Evolutionary conservation across 805 yeast species (phyloP), one percentile per base, ranked within the genome.

Genomic region (Ogataea methanolica): DNA sequence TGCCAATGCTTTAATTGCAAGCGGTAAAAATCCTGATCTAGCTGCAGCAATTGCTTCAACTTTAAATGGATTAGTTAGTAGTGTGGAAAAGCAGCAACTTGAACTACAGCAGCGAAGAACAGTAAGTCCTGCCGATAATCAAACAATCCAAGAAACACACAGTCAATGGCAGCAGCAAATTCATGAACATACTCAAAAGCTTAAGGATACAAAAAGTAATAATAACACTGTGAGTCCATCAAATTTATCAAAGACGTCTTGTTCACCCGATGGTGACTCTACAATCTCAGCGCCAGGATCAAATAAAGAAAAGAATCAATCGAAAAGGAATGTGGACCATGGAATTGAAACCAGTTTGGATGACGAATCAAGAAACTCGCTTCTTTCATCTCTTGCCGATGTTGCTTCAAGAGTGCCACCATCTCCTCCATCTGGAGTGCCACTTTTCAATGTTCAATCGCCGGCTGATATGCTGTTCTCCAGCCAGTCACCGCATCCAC

Each of bases 21-120:
- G 70, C 51, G 84, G 84, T 0, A 66, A 72, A 37, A 78, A 76
- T 45, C 84, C 84, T 0, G 69, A 65, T 6, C 61, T 68, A 22
- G 66, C 68, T 4, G 52, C 61, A 15, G 57, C 62, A 11, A 51
- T 59, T 4, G 62, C 60, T 5, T 54, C 63, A n/a, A 53, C 59
- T 2, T 31, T 58, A n/a, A 54, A 56, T 39, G 60, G 55, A 6
- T 36, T 63, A 2, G 58, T 59, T 1, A 47, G 52, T 23, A 46
- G 53, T 8, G 54, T 48, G 14, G 53, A 51, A 29, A 49, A 47
- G 36, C 47, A 45, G 15, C 56, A 53, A 12, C 31, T 48, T 40
- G 43, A 46, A 9, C 46, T 9, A 9, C 31, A 49, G 37, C 50
- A 46, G 35, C 42, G 47, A 40, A 22, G 39, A 23, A 41, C 45